Evolutionary conservation across 108 stramenopile species (phyloP), one percentile per base, ranked within the genome.

Genomic region (Parmales sp.): DNA sequence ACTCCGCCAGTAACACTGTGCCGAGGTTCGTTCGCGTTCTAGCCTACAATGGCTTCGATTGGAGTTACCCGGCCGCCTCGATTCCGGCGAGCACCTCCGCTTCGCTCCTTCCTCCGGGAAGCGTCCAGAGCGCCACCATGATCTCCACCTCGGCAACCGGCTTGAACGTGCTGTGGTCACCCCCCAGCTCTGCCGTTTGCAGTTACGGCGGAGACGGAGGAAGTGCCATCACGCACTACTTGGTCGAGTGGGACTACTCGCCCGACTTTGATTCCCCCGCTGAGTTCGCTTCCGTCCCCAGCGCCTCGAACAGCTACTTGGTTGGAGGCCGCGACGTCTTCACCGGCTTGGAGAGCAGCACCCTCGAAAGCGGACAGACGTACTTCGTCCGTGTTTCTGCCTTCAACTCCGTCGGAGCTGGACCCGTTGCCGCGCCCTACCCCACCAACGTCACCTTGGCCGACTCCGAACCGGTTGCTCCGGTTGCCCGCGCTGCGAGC

Each of bases 121-220:
- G 23, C 8, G 81, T 82, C 37, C 36, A 63, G 19, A 72, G 75
- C 49, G 66, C 75, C 41, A 68, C 68, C 26, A 73, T 75, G 2
- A 69, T 71, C 60, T 44, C 71, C 25, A 78, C 87, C 1, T 83
- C 83, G 34, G 79, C 71, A 38, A 83, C 74, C 20, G 88, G 90
- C n/a, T 78, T 93, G 19, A 50, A 78, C 28, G 80, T 90, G 34
- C 64, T 69, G 36, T 93, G 90, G 90, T 67, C 68, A 5, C 76
- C 74, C 43, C 91, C 89, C 0, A 72, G 71, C 16, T 65, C 80
- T 1, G 50, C 72, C 31, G 71, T 77, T 44, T 80, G 84, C 38
- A 71, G 48, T 3, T 93, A 79, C 67, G 83, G 88, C 0, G 91
- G 91, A 29, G 83, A 89, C 72, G 91, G 91, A 1, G 91, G 91